Evolutionary conservation across 2,329 filamentous ascomycete species (phyloP).

Genomic region (Fusarium buxicola): DNA sequence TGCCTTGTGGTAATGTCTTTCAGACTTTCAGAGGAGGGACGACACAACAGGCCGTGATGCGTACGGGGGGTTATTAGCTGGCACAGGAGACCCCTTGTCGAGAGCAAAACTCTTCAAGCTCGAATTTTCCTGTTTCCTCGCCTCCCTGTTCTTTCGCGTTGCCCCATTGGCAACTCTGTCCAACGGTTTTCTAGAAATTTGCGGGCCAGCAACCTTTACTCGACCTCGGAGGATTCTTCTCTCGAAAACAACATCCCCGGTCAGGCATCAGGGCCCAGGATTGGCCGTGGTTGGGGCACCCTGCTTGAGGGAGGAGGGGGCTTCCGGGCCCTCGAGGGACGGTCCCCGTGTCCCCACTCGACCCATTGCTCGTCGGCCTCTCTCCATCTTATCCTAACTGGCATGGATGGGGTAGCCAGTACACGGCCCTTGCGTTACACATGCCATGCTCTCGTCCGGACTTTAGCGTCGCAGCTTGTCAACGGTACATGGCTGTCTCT

Average conservation of each 20-base stretch:
- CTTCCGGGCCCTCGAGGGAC: conserved; percentile 46
- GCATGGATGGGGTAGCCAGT: conserved; percentile 42
- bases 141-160: conserved; percentile 37
- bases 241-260: conserved; percentile 45
- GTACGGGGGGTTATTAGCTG: conserved; percentile 20
- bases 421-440: conserved; percentile 37
- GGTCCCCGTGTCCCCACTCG: conserved; percentile 47
- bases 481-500: conserved; percentile 44
- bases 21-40: conserved; percentile 1
- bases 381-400: conserved; percentile 45
- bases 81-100: conserved; percentile 38
- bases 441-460: conserved; percentile 39
- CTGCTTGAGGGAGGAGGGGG: conserved; percentile 44
- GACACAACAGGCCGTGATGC: conserved; percentile 15
- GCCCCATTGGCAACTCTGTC: conserved; percentile 40
- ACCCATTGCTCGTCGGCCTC: conserved; percentile 43
- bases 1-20: conserved; percentile 26
- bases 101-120: conserved; percentile 43
- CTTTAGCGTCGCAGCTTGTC: conserved; percentile 43
- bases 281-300: conserved; percentile 39
- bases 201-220: conserved; percentile 43
- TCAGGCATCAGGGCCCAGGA: conserved; percentile 41
- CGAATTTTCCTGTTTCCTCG: conserved; percentile 43
- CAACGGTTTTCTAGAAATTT: conserved; percentile 51
- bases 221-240: conserved; percentile 49